Evolutionary conservation across 768 basidiomycete species (phyloP), one percentile per base, ranked within the genome.

Genomic region (Calocera viscosa): DNA sequence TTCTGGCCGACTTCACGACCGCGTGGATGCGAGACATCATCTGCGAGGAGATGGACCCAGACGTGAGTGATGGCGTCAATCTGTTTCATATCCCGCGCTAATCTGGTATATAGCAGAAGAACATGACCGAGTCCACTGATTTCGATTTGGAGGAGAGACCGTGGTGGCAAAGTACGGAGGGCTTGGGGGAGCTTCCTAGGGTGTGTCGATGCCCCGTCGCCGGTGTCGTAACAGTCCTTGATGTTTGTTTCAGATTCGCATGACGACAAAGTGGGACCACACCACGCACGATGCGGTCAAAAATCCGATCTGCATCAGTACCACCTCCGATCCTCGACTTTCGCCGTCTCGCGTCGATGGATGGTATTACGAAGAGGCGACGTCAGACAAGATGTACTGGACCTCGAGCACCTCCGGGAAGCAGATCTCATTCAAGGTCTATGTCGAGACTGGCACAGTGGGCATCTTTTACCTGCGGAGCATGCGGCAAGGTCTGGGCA

Each of bases 401-500:
- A 30, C 64, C n/a, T 38, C 63, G 41, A 39, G 43, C 32, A 43
- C 24, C 7, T 63, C 63, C 12, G 67, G 63, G 17, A 49, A 64
- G 35, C 39, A 65, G 35, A 40, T 64, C 63, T 26, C 38, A 26
- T 67, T 67, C 53, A 60, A 33, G 39, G 26, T 67, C n/a, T 28
- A 43, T 26, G 67, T 65, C 14, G 67, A 28, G 30, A 22, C 64
- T 16, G 63, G 67, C 16, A 39, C 63, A 2, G 67, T 67, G 14
- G 39, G 67, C 32, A 32, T 67, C 32, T 39, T 40, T 2, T 64
- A 43, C 22, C 34, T 67, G 67, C 17, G 43, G 41, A 67, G 67
- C 53, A 65, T 39, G 64, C 16, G 33, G 41, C 64, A 65, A 10
- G 67, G 67, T 7, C 38, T 67, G 34, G 67, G 67, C 17, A 65